Evolutionary conservation across 2,329 filamentous ascomycete species (phyloP).

Genomic region (Hymenoscyphus infarciens): DNA sequence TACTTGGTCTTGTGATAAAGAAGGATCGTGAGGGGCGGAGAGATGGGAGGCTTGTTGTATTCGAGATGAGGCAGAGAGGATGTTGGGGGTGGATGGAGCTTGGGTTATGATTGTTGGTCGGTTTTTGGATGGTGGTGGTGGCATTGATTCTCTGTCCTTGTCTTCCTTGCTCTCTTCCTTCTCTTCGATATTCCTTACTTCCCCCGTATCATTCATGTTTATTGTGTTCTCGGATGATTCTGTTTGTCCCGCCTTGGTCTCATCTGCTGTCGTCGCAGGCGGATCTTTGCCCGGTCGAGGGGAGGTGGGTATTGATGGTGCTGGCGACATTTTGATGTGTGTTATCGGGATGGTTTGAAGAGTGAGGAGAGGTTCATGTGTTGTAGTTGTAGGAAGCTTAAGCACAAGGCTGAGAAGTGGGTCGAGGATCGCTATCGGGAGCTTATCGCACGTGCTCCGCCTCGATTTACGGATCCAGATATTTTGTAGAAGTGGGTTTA

Average conservation of each 20-base stretch:
- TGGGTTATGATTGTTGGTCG: conserved; percentile 6
- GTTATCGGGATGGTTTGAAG: neutral
- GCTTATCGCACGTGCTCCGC: conserved; percentile 1
- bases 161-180: neutral
- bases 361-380: neutral
- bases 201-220: neutral
- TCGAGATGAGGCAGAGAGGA: neutral
- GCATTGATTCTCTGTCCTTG: conserved; percentile 6
- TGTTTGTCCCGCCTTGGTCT: neutral
- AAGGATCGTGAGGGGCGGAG: neutral
- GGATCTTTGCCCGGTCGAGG: conserved; percentile 23
- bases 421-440: neutral
- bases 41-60: too few relatives aligned
- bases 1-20: neutral
- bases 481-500: too few relatives aligned
- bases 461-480: neutral
- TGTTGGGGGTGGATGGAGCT: neutral
- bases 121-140: conserved; percentile 4
- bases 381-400: neutral
- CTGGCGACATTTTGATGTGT: conserved; percentile 8
- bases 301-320: conserved; percentile 21
- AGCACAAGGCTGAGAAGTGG: conserved; percentile 1
- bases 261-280: conserved; percentile 5
- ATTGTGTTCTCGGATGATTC: neutral
- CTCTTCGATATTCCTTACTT: neutral